These are phyloP conservation scores for Monascus purpureus DNA, from an alignment of 495 filamentous ascomycete genomes.

Conservation along the genomic window DNA sequence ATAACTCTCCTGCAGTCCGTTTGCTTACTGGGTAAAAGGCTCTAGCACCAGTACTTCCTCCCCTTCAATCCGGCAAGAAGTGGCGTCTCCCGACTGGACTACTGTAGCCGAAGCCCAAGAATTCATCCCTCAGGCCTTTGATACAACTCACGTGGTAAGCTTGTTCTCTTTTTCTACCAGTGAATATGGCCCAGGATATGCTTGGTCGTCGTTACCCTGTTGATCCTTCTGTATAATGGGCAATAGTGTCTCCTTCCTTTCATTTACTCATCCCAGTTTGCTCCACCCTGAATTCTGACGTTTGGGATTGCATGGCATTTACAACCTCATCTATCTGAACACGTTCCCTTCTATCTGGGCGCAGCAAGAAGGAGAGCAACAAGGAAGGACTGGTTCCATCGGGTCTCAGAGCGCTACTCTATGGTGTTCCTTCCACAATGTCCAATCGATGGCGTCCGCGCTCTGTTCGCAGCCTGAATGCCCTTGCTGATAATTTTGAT, in stretches of 20 bases:
- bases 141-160: slow-evolving; percentile 48
- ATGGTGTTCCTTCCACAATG: too few species aligned
- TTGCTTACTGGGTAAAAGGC: slow-evolving; percentile 22
- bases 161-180: slow-evolving; percentile 3
- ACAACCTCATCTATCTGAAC: too few species aligned
- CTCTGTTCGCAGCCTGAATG: slow-evolving; percentile 8
- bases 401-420: too few species aligned
- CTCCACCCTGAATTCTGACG: too few species aligned
- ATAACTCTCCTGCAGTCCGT: not conserved
- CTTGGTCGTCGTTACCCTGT: slow-evolving; percentile 1
- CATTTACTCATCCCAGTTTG: too few species aligned
- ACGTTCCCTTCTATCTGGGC: too few species aligned
- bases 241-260: not conserved
- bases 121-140: slow-evolving; percentile 69
- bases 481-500: slow-evolving; percentile 10
- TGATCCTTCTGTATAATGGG: not conserved
- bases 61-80: slow-evolving; percentile 38
- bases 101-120: slow-evolving; percentile 49
- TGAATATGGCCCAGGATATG: not conserved
- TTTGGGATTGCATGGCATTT: too few species aligned
- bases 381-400: too few species aligned
- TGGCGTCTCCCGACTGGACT: slow-evolving; percentile 38
- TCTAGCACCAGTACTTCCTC: slow-evolving; percentile 33
- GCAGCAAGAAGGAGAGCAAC: too few species aligned
- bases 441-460: not conserved